phyloP scores from a whole-genome alignment of 2,329 filamentous ascomycete species.

The Fusarium illudens region DNA sequence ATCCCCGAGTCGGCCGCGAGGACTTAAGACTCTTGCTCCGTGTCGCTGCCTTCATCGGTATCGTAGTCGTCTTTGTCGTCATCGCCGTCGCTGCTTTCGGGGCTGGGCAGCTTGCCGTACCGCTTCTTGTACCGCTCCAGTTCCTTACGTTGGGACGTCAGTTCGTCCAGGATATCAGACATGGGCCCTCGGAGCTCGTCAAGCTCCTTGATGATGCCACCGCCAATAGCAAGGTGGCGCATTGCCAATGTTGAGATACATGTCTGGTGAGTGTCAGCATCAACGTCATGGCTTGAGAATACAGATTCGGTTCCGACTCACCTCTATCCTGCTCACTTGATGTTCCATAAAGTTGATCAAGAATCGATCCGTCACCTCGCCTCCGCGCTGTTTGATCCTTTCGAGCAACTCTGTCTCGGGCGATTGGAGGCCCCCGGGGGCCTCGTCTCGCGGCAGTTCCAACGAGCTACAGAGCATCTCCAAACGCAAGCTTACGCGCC shows the following conservation, averaged over 20 bases:
- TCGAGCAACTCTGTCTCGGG: slow-evolving; percentile 88
- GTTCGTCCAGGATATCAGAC: slow-evolving; percentile 70
- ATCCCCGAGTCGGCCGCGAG: not conserved
- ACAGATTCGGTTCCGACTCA: slow-evolving; percentile 74
- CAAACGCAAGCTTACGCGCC: slow-evolving; percentile 86
- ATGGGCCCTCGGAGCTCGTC: slow-evolving; percentile 82
- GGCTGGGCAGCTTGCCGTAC: slow-evolving; percentile 55
- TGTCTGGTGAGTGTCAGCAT: slow-evolving; percentile 62
- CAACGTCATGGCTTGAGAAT: not conserved
- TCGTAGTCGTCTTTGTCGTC: slow-evolving; percentile 43
- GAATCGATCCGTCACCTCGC: slow-evolving; percentile 88
- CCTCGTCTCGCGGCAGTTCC: slow-evolving; percentile 68
- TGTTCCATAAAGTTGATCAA: slow-evolving; percentile 92
- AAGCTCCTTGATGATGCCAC: slow-evolving; percentile 67
- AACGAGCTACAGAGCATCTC: slow-evolving; percentile 93
- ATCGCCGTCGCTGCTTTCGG: slow-evolving; percentile 42
- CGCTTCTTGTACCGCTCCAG: slow-evolving; percentile 67
- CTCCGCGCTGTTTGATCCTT: slow-evolving; percentile 69
- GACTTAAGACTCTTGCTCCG: slow-evolving; percentile 40
- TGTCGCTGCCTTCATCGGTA: slow-evolving; percentile 41
- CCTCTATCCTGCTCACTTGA: slow-evolving; percentile 95
- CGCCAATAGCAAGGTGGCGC: slow-evolving; percentile 79
- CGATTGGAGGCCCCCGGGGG: slow-evolving; percentile 68
- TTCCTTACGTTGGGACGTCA: slow-evolving; percentile 70
- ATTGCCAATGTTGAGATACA: slow-evolving; percentile 82